phyloP scores from a whole-genome alignment of 768 basidiomycete genomes.

The Pleurotus cornucopiae region DNA sequence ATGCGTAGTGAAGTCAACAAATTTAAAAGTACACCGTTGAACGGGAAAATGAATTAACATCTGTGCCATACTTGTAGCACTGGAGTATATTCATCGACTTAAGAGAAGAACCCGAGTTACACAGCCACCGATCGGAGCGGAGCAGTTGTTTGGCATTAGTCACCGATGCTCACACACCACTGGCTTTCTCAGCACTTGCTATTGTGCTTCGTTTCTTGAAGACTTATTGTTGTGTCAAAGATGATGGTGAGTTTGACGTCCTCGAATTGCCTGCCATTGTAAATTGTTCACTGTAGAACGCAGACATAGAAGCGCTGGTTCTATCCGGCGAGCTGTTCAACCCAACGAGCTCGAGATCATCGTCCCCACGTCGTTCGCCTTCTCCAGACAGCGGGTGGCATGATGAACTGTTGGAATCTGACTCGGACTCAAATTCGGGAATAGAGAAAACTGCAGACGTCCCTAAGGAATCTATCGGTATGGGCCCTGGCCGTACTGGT shows the following conservation, averaged over 20 bases:
- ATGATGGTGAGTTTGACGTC: neutral
- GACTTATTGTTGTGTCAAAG: neutral
- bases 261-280: neutral
- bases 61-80: too few species aligned
- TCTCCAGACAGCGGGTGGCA: slow-evolving; percentile 58
- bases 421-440: slow-evolving; percentile 19
- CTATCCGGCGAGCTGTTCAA: slow-evolving; percentile 78
- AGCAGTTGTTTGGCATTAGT: too few species aligned
- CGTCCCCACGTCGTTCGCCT: slow-evolving; percentile 62
- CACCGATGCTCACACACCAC: too few species aligned
- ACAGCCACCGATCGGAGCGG: too few species aligned
- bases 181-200: too few species aligned
- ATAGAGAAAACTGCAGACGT: neutral
- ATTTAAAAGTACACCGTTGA: too few species aligned
- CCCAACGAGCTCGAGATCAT: slow-evolving; percentile 40
- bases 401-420: slow-evolving; percentile 42
- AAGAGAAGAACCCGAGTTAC: too few species aligned
- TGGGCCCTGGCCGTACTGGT: slow-evolving; percentile 83
- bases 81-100: too few species aligned
- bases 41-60: too few species aligned
- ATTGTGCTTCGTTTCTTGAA: too few species aligned
- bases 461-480: slow-evolving; percentile 61
- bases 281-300: slow-evolving; percentile 17
- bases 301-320: slow-evolving; percentile 65
- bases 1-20: too few species aligned